Base-by-base conservation (phyloP, 495 filamentous ascomycete species). In the Aspergillus wentii region DNA sequence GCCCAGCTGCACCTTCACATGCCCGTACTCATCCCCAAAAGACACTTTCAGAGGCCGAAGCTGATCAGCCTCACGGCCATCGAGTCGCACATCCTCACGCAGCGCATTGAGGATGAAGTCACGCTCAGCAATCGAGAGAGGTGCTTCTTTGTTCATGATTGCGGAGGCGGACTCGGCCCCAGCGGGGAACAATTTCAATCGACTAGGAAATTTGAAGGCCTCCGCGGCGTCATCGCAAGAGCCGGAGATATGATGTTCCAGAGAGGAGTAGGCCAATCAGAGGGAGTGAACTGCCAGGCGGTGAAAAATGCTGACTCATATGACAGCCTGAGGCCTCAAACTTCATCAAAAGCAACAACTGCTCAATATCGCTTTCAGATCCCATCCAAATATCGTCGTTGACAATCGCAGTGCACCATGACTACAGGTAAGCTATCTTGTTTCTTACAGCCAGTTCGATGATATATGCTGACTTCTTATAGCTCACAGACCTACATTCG, bases 21-120 rank as follows among this genome's bases (percentile, higher is more conserved):
- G 79, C 35, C 92, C 92, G 69, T 92, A 86, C 52, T 95, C 86
- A 27, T 94, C 83, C 11, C 87, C 88, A 61, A 97, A 96, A 5
- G 71, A 74, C 22, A 98, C 70, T 28, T 81, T 76, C 15, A 97
- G 54, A 8, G 78, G 66, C 41, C 92, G 83, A 64, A 84, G 88
- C 34, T 83, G 70, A 48, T 96, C 86, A 35, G 86, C 67, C 25
- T 73, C 58, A 37, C 92, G 87, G 44, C 83, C 85, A 65, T 97
- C 92, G 17, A 96, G 67, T 10, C 92, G 84, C 17, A 85, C 60
- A 46, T 82, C 74, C 54, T 95, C 75, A 44, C 80, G 69, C 16
- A 94, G 71, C 30, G 86, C 85, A 59, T 87, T 74, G 35, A 81
- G 62, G 33, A 90, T 73, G 52, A 94, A 94, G 32, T 77, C 70